Percentiles rank a stretch among this genome's conserved stretches.
Conservation (phyloP, 2,329 filamentous ascomycete species). For the Trichoderma sp. region DNA sequence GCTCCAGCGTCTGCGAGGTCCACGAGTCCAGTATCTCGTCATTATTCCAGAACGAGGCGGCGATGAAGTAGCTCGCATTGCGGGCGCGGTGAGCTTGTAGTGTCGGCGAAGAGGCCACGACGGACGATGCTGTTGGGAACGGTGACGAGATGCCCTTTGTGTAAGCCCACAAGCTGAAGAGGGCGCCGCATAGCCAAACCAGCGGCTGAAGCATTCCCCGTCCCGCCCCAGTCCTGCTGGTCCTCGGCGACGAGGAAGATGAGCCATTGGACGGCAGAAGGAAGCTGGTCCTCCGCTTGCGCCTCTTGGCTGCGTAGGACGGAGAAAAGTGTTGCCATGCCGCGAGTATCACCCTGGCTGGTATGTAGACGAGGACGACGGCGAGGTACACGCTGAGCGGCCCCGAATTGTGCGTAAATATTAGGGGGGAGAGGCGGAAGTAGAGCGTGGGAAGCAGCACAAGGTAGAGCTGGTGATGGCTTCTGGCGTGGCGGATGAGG, state of each 20-base stretch:
- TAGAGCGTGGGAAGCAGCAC: conserved; percentile 11
- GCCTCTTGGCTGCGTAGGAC: neutral
- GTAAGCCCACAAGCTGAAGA: conserved; percentile 18
- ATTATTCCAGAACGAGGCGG: conserved; percentile 19
- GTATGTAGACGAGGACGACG: conserved; percentile 17
- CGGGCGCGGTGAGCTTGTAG: conserved; percentile 10
- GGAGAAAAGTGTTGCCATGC: conserved; percentile 14
- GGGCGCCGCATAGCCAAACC: conserved; percentile 14
- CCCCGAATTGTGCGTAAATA: conserved; percentile 18
- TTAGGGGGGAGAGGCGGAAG: conserved; percentile 17
- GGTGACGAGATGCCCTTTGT: conserved; percentile 17
- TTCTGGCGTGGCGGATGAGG: conserved; percentile 6
- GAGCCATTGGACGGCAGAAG: neutral
- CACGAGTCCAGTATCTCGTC: conserved; percentile 17
- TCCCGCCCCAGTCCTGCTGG: neutral
- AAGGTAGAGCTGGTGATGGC: conserved; percentile 9
- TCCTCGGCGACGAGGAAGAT: neutral
- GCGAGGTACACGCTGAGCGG: conserved; percentile 19
- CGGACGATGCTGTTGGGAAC: conserved; percentile 15
- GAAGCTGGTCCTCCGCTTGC: conserved; percentile 16
- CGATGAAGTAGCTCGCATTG: conserved; percentile 21
- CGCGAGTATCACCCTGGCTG: neutral
- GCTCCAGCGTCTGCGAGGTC: conserved; percentile 15
- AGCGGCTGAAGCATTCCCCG: neutral
- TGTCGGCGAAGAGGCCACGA: conserved; percentile 14